These are phyloP conservation scores for Aotearoamyces nothofagi DNA, from an alignment of 2,329 filamentous ascomycete species.

Conservation along the genomic window DNA sequence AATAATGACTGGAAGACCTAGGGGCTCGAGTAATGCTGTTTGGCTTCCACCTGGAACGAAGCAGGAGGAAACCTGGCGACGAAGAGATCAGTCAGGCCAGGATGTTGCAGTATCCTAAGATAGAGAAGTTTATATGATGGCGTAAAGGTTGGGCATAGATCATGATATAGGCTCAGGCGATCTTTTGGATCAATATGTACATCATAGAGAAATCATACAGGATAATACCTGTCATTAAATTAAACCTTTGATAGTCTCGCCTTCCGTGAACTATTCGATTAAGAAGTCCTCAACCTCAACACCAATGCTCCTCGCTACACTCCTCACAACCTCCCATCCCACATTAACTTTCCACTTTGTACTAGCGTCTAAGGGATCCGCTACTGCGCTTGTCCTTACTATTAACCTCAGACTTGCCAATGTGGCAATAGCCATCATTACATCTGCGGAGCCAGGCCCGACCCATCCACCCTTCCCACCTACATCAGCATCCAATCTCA, in stretches of 20 bases:
- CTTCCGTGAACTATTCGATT: too few relatives aligned
- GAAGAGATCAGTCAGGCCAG: too few relatives aligned
- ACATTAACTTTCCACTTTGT: constrained; percentile 68
- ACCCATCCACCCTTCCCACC: constrained; percentile 9
- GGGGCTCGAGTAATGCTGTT: constrained; percentile 31
- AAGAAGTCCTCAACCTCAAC: constrained; percentile 71
- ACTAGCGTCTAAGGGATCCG: constrained; percentile 51
- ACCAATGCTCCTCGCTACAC: constrained; percentile 56
- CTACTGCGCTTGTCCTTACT: constrained; percentile 40
- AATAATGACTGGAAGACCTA: constrained; percentile 36
- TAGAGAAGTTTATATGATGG: constrained; percentile 1
- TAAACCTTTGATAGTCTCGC: too few relatives aligned
- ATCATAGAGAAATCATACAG: too few relatives aligned
- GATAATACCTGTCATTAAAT: too few relatives aligned
- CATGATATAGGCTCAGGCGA: too few relatives aligned
- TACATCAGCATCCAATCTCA: constrained; percentile 29
- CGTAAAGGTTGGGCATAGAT: background rate
- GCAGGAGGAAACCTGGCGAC: constrained; percentile 71
- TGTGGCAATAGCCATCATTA: constrained; percentile 54
- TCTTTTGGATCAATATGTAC: too few relatives aligned
- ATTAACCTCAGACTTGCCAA: constrained; percentile 56
- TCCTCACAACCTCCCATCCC: constrained; percentile 61
- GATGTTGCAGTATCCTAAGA: too few relatives aligned
- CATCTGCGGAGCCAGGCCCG: constrained; percentile 29
- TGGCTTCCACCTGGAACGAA: constrained; percentile 71